Evolutionary conservation across 371 early-diverging fungal species (phyloP).

Genomic region (Mucor saturninus): DNA sequence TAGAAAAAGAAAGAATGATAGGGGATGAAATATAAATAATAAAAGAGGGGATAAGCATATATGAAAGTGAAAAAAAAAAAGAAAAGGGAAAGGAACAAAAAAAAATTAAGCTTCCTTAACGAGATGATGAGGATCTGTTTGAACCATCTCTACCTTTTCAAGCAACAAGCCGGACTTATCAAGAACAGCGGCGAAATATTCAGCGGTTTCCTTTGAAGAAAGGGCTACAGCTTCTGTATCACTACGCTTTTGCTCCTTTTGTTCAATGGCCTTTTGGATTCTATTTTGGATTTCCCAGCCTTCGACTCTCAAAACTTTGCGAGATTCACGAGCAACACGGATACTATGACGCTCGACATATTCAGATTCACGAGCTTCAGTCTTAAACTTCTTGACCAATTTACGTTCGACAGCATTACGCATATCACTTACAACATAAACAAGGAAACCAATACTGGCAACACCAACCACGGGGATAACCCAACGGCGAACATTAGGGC

Average conservation of each 20-base stretch:
- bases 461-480: constrained; percentile 49
- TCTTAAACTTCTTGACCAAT: constrained; percentile 74
- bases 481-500: constrained; percentile 48
- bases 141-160: constrained; percentile 47
- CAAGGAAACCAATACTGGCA: constrained; percentile 73
- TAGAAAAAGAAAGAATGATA: constrained; percentile 2
- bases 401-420: constrained; percentile 81
- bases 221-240: constrained; percentile 63
- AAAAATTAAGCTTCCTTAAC: constrained; percentile 8
- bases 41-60: constrained; percentile 4
- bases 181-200: constrained; percentile 68
- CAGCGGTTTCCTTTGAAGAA: constrained; percentile 67
- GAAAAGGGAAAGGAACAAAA: background rate
- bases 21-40: background rate
- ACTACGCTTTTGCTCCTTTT: constrained; percentile 69
- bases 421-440: constrained; percentile 87
- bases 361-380: constrained; percentile 64
- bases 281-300: constrained; percentile 88
- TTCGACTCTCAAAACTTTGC: constrained; percentile 77
- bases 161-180: constrained; percentile 46
- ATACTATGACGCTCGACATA: constrained; percentile 75
- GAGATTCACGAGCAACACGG: constrained; percentile 74
- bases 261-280: constrained; percentile 81
- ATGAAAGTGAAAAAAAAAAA: background rate
- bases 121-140: constrained; percentile 26